These are phyloP conservation scores for Acer campestre DNA, from an alignment of 345 rosid genomes.

Conservation along the genomic window DNA sequence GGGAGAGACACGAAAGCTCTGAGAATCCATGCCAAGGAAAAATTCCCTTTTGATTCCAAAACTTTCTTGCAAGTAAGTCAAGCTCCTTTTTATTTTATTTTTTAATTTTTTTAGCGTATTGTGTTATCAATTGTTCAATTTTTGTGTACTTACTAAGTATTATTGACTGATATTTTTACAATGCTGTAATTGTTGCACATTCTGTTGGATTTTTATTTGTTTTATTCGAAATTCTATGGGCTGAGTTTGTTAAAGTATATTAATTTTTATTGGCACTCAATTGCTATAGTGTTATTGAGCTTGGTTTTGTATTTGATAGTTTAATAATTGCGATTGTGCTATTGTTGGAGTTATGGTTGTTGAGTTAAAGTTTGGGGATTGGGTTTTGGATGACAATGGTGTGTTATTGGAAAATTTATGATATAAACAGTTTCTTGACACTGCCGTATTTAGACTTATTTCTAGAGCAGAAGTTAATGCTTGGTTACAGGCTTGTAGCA, in stretches of 20 bases:
- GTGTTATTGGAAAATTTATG: background rate
- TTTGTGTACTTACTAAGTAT: background rate
- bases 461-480: background rate
- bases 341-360: background rate
- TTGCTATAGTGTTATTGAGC: background rate
- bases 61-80: constrained; percentile 72
- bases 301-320: background rate
- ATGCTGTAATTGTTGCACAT: background rate
- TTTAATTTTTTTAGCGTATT: too few relatives aligned
- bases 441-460: background rate
- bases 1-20: constrained; percentile 59
- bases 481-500: background rate
- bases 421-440: background rate
- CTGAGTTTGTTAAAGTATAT: background rate
- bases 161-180: background rate
- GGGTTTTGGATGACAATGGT: background rate
- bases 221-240: background rate
- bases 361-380: background rate
- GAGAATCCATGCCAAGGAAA: constrained; percentile 88
- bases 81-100: background rate
- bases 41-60: constrained; percentile 54
- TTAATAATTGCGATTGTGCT: background rate
- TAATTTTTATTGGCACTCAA: background rate
- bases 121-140: background rate
- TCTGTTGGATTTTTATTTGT: background rate